Evolutionary conservation across 2,329 filamentous ascomycete genomes (phyloP), one percentile per base, ranked within the genome.

Genomic region (Epichloe uncinata): DNA sequence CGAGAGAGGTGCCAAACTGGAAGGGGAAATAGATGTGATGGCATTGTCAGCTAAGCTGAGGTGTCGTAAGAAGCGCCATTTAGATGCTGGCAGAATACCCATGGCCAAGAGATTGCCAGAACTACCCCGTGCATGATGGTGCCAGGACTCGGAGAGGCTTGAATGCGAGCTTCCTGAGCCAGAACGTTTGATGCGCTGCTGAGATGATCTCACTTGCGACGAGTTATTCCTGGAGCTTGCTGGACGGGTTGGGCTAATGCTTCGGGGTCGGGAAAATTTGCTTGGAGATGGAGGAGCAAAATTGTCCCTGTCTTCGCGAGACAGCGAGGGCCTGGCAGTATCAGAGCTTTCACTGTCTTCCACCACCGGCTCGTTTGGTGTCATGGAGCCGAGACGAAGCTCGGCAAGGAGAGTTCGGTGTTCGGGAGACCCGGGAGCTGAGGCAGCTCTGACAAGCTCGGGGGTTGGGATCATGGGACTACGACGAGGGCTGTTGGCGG

Each of bases 61-160:
- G 68, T 97, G 91, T 62, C 87, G 84, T 60, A 98, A 69, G 66
- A 97, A 95, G 51, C 91, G 82, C 93, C 93, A 98, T 67, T 97
- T 97, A 1, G 84, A 86, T 1, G 86, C 71, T 41, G 90, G 88
- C 15, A 97, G 73, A 52, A 84, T 75, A 38, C 83, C 82, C 62
- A 82, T 74, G 13, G 78, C 73, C 46, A 91, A 70, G 1, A 95
- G 73, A 58, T 93, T 95, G 1, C 85, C 84, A 15, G 85, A 81
- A 67, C 89, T 94, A 44, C 83, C 81, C 69, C 84, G 58, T 66
- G 69, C 84, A 42, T 68, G 69, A 45, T 80, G 73, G 52, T 78
- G 71, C 78, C 78, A 70, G 4, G 78, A 79, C 53, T 84, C 80
- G 2, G 80, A 83, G 47, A 82, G 67, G 61, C 80, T 84, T 1